Evolutionary conservation across 257 asterid species (phyloP).

Genomic region (Datura wrightii): DNA sequence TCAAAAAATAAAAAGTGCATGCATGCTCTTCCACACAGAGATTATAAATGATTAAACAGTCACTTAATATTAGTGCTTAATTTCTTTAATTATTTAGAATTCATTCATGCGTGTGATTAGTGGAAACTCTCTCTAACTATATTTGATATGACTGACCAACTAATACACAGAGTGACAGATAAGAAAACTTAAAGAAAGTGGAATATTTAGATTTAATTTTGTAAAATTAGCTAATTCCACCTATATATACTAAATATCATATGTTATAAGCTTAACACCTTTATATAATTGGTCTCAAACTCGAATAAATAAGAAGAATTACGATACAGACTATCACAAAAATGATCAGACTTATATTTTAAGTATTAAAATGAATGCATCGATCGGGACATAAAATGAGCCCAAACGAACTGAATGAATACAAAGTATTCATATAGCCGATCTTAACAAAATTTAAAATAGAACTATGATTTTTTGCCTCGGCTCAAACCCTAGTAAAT

Average conservation of each 20-base stretch:
- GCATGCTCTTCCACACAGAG: slow-evolving; percentile 13
- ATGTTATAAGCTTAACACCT: background rate
- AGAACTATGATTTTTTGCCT: background rate
- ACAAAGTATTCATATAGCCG: background rate
- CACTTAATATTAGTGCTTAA: slow-evolving; percentile 15
- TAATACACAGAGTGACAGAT: background rate
- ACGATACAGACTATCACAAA: background rate
- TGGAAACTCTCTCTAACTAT: background rate
- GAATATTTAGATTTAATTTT: background rate
- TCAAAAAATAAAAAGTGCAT: slow-evolving; percentile 18
- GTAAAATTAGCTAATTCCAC: background rate
- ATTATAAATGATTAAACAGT: slow-evolving; percentile 27
- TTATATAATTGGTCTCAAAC: background rate
- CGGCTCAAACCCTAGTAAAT: background rate
- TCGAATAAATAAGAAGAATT: background rate
- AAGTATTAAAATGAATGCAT: background rate
- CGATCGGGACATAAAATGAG: background rate
- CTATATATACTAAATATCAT: background rate
- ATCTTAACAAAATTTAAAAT: background rate
- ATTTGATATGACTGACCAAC: slow-evolving; percentile 20
- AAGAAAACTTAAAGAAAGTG: background rate
- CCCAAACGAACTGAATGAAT: background rate
- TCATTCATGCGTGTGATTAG: slow-evolving; percentile 32
- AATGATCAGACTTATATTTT: background rate
- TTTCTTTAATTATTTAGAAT: slow-evolving; percentile 25